These are phyloP conservation scores for Candida montana DNA, from an alignment of 805 yeast species.

Conservation along the genomic window DNA sequence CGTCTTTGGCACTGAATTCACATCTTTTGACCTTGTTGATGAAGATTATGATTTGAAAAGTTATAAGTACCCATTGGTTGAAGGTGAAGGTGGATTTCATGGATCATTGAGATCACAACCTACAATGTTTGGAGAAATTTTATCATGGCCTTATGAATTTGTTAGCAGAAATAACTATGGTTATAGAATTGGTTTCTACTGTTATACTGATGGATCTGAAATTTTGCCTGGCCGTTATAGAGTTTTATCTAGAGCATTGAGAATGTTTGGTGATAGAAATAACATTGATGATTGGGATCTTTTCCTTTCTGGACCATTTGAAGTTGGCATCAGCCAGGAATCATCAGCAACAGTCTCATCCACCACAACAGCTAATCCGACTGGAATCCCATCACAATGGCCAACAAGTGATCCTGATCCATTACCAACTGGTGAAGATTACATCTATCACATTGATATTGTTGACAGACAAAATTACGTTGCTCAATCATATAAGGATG, in stretches of 20 bases:
- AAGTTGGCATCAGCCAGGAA: not conserved
- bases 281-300: constrained; percentile 11
- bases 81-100: constrained; percentile 6
- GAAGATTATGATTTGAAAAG: constrained; percentile 8
- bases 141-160: constrained; percentile 7
- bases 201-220: constrained; percentile 1
- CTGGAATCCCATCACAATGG: not conserved
- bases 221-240: constrained; percentile 10
- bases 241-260: constrained; percentile 8
- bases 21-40: constrained; percentile 12
- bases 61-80: constrained; percentile 5
- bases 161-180: not conserved
- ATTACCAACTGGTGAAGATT: constrained; percentile 6
- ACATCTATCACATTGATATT: constrained; percentile 4
- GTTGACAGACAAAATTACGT: constrained; percentile 2
- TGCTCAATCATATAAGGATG: not conserved
- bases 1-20: constrained; percentile 10
- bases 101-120: constrained; percentile 6
- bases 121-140: not conserved
- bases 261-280: constrained; percentile 9
- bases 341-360: not conserved
- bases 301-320: constrained; percentile 5
- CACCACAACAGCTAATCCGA: not conserved
- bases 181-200: not conserved
- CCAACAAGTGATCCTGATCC: constrained; percentile 2